Evolutionary conservation across 2,329 filamentous ascomycete genomes (phyloP).

Genomic region (Kalmusia sp.): DNA sequence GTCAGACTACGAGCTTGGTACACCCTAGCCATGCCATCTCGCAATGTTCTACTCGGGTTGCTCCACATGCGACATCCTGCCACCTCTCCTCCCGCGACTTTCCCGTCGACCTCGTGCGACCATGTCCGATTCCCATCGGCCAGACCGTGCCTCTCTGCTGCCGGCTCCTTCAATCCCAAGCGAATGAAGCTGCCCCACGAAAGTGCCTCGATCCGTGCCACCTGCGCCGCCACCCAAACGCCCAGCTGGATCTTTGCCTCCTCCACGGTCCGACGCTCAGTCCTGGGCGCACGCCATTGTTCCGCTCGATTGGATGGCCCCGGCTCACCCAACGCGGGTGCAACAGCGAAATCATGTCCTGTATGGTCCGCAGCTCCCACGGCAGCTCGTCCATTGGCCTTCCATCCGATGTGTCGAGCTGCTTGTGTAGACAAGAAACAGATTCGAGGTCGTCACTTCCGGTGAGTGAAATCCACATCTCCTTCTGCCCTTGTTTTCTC

Average conservation of each 20-base stretch:
- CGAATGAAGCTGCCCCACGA: not conserved
- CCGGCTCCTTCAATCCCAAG: constrained; percentile 10
- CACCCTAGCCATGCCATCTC: too few species aligned
- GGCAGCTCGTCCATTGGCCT: constrained; percentile 19
- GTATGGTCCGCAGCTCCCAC: constrained; percentile 17
- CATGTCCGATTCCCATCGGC: constrained; percentile 15
- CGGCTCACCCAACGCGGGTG: constrained; percentile 14
- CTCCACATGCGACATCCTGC: constrained; percentile 11
- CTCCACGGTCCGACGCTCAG: constrained; percentile 21
- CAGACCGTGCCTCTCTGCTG: constrained; percentile 8
- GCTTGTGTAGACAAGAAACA: too few species aligned
- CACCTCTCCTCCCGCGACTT: constrained; percentile 14
- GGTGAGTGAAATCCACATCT: too few species aligned
- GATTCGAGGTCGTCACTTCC: too few species aligned
- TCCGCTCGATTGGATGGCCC: constrained; percentile 13
- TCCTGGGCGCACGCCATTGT: constrained; percentile 20
- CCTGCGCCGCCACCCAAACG: constrained; percentile 19
- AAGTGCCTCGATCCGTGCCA: constrained; percentile 17
- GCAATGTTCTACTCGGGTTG: too few species aligned
- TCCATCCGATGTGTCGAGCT: constrained; percentile 17
- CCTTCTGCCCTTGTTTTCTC: too few species aligned
- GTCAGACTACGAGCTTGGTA: too few species aligned
- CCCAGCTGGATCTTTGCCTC: constrained; percentile 25
- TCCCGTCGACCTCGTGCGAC: constrained; percentile 15
- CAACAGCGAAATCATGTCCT: constrained; percentile 15